Evolutionary conservation across 2,329 filamentous ascomycete species (phyloP).

Genomic region (Emergomyces pasteurianus): DNA sequence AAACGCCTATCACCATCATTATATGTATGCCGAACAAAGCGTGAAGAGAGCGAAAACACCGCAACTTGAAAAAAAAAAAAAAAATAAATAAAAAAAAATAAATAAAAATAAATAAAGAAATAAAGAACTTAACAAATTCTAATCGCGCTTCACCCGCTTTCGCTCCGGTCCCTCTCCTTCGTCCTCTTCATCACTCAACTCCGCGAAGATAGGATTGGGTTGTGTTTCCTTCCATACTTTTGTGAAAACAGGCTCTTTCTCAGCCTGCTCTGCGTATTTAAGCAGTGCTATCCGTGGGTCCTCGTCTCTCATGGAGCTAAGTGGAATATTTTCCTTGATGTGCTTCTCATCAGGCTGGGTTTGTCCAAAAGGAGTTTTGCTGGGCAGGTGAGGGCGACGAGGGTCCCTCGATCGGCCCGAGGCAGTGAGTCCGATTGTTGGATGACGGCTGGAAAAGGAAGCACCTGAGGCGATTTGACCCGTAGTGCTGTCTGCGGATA

Average conservation of each 20-base stretch:
- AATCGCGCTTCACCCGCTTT: conserved; percentile 36
- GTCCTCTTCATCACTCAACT: conserved; percentile 70
- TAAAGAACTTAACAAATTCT: neutral
- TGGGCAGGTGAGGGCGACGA: conserved; percentile 70
- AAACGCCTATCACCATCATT: neutral
- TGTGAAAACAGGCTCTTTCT: conserved; percentile 90
- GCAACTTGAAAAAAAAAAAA: too few species aligned
- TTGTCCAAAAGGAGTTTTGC: conserved; percentile 80
- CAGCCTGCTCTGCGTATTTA: conserved; percentile 86
- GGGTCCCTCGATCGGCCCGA: conserved; percentile 70
- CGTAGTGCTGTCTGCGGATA: conserved; percentile 67
- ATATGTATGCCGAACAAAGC: neutral
- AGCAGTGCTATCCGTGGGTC: conserved; percentile 87
- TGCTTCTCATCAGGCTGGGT: conserved; percentile 81
- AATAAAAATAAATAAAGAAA: conserved; percentile 1
- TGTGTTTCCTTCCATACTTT: conserved; percentile 87
- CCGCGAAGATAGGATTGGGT: conserved; percentile 81
- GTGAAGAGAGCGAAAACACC: conserved; percentile 2
- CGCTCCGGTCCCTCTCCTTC: conserved; percentile 38
- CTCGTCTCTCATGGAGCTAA: conserved; percentile 89
- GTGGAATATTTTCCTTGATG: conserved; percentile 75
- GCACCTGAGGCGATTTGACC: conserved; percentile 71
- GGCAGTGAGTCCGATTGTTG: conserved; percentile 61
- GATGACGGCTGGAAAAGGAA: conserved; percentile 48
- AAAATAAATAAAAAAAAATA: conserved; percentile 10